Evolutionary conservation across 257 asterid species (phyloP), one percentile per base, ranked within the genome.

Genomic region (Lavandula angustifolia): DNA sequence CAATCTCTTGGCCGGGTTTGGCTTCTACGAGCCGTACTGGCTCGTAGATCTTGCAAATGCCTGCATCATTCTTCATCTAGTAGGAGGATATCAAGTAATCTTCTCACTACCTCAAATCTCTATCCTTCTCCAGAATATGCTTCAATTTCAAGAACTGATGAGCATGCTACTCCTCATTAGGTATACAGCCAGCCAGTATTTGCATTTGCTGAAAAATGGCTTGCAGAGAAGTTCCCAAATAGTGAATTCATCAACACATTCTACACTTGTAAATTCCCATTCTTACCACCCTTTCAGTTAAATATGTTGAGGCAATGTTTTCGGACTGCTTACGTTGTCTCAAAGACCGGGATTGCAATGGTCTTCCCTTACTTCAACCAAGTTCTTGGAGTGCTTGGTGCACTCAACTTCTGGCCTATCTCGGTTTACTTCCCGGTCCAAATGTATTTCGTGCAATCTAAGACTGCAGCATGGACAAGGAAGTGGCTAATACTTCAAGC

Each of bases 291-390:
- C 6, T 42, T 91, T 12, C 33, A 40, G 42, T 34, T 84, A 35
- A 90, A 82, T 49, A 50, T 76, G 40, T 10, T 79, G 66, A 73
- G 95, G 70, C 8, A 81, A 62, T 59, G 77, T 52, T 75, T 84
- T 29, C 84, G 97, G 14, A 81, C 85, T 1, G 62, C 74, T 0
- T 87, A 87, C 38, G 96, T 85, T 9, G 74, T 76, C 2, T 64
- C 74, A 4, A 74, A 85, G 12, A 87, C 96, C 0, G 87, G 77
- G 4, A 31, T 84, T 1, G 95, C 94, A 2, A 73, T 84, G 67
- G 11, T 73, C 1, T 82, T 87, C 62, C 97, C 97, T 44, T 91
- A 85, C 78, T 87, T 91, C 76, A 91, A 88, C 77, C 83, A 84
- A 62, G 86, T 91, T 7, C 46, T 85, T 0, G 96, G 87, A 43